phyloP scores from a whole-genome alignment of 192 early-diverging fungal genomes.

The Linderina pennispora region DNA sequence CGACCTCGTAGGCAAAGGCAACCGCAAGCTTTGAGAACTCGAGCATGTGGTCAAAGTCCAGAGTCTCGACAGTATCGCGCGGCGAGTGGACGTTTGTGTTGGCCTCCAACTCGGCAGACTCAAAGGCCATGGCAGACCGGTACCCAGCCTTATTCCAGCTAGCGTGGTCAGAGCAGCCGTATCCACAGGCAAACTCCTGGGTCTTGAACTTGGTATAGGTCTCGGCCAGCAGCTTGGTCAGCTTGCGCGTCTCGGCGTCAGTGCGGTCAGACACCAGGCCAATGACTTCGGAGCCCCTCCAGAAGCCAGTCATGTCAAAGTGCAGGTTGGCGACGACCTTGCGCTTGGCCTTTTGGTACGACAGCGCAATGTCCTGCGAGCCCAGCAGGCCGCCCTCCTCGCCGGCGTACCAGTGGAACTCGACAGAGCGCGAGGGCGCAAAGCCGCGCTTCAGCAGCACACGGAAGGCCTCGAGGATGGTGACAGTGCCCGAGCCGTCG shows the following conservation, averaged over 20 bases:
- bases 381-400: conserved; percentile 90
- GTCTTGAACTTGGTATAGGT: conserved; percentile 65
- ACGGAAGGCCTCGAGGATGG: conserved; percentile 83
- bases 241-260: conserved; percentile 50
- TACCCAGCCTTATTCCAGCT: conserved; percentile 86
- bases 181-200: conserved; percentile 78
- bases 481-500: conserved; percentile 89
- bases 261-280: conserved; percentile 83
- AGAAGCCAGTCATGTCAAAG: conserved; percentile 94
- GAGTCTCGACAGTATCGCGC: conserved; percentile 65
- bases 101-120: conserved; percentile 62
- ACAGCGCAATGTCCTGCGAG: conserved; percentile 71
- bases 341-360: conserved; percentile 55
- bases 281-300: conserved; percentile 56
- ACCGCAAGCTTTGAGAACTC: conserved; percentile 81
- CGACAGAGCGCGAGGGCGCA: conserved; percentile 69
- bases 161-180: conserved; percentile 86
- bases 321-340: conserved; percentile 76
- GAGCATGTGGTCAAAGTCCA: conserved; percentile 83
- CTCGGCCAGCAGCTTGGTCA: conserved; percentile 53
- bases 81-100: conserved; percentile 83
- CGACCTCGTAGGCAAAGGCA: conserved; percentile 82
- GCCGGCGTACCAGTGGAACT: conserved; percentile 94
- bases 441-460: conserved; percentile 63
- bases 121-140: conserved; percentile 79